Evolutionary conservation across 192 early-diverging fungal genomes (phyloP).

Genomic region (Entrophospora sp.): DNA sequence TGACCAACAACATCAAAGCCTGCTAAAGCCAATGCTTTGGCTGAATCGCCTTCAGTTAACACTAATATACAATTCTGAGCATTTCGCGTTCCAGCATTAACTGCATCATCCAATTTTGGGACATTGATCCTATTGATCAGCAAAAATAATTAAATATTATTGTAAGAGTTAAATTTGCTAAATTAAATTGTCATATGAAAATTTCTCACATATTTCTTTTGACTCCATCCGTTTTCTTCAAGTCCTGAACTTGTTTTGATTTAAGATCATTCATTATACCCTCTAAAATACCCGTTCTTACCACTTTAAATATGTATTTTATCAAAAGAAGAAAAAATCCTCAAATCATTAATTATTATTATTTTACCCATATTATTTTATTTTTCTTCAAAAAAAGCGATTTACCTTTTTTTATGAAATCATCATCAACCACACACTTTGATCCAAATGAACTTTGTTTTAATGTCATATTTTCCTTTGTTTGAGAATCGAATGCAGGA

Average conservation of each 20-base stretch:
- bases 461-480: conserved; percentile 91
- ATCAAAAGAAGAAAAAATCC: no score
- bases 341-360: no score
- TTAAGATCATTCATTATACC: conserved; percentile 62
- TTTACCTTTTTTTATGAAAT: conserved; percentile 70
- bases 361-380: neutral
- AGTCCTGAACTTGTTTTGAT: conserved; percentile 60
- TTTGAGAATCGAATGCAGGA: conserved; percentile 94
- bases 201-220: no score
- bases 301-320: no score
- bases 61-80: conserved; percentile 83
- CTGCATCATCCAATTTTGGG: conserved; percentile 91
- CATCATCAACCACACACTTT: conserved; percentile 61
- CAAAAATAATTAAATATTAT: no score
- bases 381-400: neutral
- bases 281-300: conserved; percentile 80
- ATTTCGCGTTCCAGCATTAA: conserved; percentile 71
- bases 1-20: conserved; percentile 87
- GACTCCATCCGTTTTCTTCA: conserved; percentile 85
- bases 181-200: no score
- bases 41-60: conserved; percentile 95
- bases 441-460: conserved; percentile 68
- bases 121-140: conserved; percentile 63
- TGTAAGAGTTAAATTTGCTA: no score
- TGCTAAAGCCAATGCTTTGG: conserved; percentile 79